Evolutionary conservation across 129 eudicot genomes (phyloP).

Genomic region (Flaveria trinervia): DNA sequence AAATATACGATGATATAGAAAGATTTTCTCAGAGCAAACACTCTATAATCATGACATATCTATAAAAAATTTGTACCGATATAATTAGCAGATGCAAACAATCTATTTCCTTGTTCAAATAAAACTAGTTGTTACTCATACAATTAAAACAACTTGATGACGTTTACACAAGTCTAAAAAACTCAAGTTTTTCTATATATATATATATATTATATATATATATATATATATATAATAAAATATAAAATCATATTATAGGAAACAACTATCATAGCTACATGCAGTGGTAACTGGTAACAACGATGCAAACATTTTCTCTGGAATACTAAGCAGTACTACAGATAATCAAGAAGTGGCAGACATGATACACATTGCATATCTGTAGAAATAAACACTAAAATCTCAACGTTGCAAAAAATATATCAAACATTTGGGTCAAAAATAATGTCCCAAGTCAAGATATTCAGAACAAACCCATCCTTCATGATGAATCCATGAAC

Average conservation of each 20-base stretch:
- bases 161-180: neutral
- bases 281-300: constrained; percentile 14
- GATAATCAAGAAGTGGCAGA: constrained; percentile 8
- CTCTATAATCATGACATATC: constrained; percentile 11
- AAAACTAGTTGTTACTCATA: neutral
- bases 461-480: neutral
- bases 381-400: neutral
- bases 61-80: neutral
- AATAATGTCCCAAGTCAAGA: constrained; percentile 1
- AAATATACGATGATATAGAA: neutral
- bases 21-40: neutral
- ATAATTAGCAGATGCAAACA: neutral
- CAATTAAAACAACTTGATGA: neutral
- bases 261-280: neutral
- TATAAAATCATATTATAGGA: neutral
- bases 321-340: neutral
- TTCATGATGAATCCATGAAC: neutral
- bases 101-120: neutral
- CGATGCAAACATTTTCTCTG: neutral
- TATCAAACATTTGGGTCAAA: constrained; percentile 4
- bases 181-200: neutral
- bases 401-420: neutral
- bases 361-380: constrained; percentile 9
- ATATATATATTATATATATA: no score
- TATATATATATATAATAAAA: no score